Conservation (phyloP, 345 rosid genomes). For the Salix caprea region DNA sequence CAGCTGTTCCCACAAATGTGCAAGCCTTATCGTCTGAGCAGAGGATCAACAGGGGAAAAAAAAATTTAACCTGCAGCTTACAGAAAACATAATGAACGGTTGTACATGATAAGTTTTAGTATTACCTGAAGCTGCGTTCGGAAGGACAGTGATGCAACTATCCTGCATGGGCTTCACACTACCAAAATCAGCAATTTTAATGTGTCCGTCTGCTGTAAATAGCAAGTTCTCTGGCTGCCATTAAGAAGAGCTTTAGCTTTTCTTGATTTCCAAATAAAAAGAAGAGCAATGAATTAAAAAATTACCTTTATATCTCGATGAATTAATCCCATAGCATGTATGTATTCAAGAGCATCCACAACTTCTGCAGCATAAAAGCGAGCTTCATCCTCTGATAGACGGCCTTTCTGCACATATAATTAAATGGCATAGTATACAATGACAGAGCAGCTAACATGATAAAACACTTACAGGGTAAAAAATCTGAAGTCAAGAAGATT, state of each 20-base stretch:
- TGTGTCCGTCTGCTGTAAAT: conserved; percentile 74
- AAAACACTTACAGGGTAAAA: neutral
- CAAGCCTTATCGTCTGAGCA: conserved; percentile 86
- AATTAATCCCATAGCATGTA: conserved; percentile 83
- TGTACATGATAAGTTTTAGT: conserved; percentile 8
- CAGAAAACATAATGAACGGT: neutral
- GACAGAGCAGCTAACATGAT: neutral
- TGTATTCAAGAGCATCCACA: conserved; percentile 93
- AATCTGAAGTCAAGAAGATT: neutral
- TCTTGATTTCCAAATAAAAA: conserved; percentile 10
- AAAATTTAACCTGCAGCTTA: conserved; percentile 3
- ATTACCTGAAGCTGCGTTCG: conserved; percentile 88
- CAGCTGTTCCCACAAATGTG: conserved; percentile 97
- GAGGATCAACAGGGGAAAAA: neutral
- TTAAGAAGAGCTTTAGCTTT: conserved; percentile 19
- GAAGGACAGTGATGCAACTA: conserved; percentile 83
- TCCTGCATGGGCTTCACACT: conserved; percentile 98
- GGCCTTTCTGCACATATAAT: conserved; percentile 59
- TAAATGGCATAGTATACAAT: conserved; percentile 1
- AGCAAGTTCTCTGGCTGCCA: conserved; percentile 95
- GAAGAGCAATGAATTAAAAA: neutral
- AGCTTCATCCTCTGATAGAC: conserved; percentile 80
- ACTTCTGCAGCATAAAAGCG: conserved; percentile 88
- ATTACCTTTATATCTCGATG: conserved; percentile 97
- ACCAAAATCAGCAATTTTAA: conserved; percentile 96